These are phyloP conservation scores for Mycena pura DNA, from an alignment of 768 basidiomycete genomes.

Conservation along the genomic window DNA sequence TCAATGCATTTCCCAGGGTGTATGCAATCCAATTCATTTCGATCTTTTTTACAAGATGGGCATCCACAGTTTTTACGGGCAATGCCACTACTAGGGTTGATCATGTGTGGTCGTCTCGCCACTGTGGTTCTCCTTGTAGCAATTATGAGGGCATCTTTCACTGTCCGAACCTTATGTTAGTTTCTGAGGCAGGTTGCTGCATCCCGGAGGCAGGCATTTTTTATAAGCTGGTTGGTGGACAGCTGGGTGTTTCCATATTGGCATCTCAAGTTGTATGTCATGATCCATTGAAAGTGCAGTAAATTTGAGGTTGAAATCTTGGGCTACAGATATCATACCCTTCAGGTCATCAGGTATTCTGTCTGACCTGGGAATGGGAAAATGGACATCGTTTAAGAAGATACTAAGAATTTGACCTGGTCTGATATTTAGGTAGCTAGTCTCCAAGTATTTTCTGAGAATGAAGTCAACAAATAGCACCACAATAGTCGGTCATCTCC, in stretches of 20 bases:
- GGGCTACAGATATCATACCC: background rate
- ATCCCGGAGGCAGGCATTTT: background rate
- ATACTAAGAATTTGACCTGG: background rate
- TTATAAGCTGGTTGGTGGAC: background rate
- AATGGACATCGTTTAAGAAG: background rate
- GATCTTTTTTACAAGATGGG: background rate
- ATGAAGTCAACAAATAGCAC: conserved; percentile 1
- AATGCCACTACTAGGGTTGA: background rate
- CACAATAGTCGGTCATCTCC: background rate
- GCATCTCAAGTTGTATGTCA: background rate
- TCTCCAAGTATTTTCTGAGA: background rate
- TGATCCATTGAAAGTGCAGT: background rate
- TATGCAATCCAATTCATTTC: background rate
- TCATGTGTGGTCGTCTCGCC: background rate
- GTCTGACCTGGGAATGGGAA: background rate
- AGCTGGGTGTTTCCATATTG: background rate
- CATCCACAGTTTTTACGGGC: conserved; percentile 2
- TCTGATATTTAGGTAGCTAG: background rate
- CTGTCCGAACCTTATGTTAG: background rate
- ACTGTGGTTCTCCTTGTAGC: background rate
- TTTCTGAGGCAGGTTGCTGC: background rate
- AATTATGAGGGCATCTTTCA: background rate
- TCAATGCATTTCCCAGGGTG: conserved; percentile 4
- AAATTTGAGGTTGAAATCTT: background rate
- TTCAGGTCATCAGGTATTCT: background rate